These are phyloP conservation scores for Colletotrichum sp. DNA, from an alignment of 2,329 filamentous ascomycete species.

Conservation along the genomic window DNA sequence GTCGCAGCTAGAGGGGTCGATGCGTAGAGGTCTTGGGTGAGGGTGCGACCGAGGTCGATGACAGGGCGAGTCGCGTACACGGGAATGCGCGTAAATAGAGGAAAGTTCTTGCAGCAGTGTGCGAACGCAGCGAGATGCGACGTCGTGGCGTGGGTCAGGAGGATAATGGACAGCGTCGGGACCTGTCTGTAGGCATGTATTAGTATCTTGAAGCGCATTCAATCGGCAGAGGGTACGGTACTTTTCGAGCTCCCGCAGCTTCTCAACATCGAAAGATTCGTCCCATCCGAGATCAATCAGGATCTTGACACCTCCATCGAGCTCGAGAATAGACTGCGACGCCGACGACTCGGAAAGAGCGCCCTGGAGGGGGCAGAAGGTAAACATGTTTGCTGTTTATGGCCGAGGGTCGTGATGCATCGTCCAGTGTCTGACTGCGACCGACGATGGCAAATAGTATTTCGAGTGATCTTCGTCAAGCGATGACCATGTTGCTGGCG, in stretches of 20 bases:
- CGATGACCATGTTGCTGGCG: conserved; percentile 10
- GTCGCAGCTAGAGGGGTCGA: conserved; percentile 89
- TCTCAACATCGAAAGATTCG: conserved; percentile 81
- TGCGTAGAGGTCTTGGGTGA: conserved; percentile 90
- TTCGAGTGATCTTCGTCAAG: neutral
- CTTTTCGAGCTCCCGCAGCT: conserved; percentile 90
- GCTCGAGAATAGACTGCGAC: conserved; percentile 93
- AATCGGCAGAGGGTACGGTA: conserved; percentile 44
- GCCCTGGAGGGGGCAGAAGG: conserved; percentile 89
- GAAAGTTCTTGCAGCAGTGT: conserved; percentile 96
- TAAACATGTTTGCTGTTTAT: conserved; percentile 74
- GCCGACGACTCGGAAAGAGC: conserved; percentile 86
- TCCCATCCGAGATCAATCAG: conserved; percentile 97
- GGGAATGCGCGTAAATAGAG: conserved; percentile 88
- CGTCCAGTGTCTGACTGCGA: neutral
- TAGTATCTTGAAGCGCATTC: conserved; percentile 15
- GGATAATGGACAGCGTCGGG: conserved; percentile 88
- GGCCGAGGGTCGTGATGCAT: neutral
- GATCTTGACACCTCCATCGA: conserved; percentile 96
- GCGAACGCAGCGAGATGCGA: conserved; percentile 92
- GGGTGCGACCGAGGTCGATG: conserved; percentile 87
- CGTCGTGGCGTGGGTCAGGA: conserved; percentile 92
- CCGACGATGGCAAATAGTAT: neutral
- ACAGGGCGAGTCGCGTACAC: conserved; percentile 95
- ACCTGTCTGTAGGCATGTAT: conserved; percentile 67